These are phyloP conservation scores for Penicillium sp. DNA, from an alignment of 2,329 filamentous ascomycete genomes.

Conservation along the genomic window DNA sequence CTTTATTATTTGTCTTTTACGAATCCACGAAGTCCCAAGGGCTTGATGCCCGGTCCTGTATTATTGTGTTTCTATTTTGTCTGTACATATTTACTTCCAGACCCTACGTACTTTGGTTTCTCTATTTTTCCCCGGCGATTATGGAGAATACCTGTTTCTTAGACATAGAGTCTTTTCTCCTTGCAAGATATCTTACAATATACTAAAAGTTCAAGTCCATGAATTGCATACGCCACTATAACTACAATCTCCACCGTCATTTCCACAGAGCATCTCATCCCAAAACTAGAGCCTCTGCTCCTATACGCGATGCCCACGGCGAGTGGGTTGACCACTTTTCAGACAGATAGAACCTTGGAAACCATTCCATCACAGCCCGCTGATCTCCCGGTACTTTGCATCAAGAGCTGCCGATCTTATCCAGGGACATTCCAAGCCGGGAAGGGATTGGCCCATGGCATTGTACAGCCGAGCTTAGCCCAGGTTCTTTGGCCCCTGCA, in stretches of 20 bases:
- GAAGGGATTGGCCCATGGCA: neutral
- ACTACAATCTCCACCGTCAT: neutral
- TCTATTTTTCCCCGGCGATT: neutral
- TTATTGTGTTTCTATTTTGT: neutral
- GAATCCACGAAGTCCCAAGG: conserved; percentile 12
- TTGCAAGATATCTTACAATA: neutral
- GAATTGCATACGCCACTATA: neutral
- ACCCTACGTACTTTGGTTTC: neutral
- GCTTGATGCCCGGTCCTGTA: conserved; percentile 14
- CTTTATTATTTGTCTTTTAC: neutral
- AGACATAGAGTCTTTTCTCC: neutral
- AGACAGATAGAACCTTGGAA: neutral
- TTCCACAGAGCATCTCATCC: neutral
- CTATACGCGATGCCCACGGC: neutral
- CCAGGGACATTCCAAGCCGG: neutral
- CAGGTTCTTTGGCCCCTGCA: neutral
- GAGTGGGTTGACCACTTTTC: neutral
- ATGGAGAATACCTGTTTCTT: neutral
- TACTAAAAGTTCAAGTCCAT: neutral
- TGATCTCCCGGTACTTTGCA: conserved; percentile 19
- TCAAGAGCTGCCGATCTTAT: conserved; percentile 12
- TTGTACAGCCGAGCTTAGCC: neutral
- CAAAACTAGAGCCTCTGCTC: neutral
- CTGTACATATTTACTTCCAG: conserved; percentile 13
- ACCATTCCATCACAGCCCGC: neutral